Evolutionary conservation across 1,284 basidiomycete genomes (phyloP).

Genomic region (Ustilago cynodontis): DNA sequence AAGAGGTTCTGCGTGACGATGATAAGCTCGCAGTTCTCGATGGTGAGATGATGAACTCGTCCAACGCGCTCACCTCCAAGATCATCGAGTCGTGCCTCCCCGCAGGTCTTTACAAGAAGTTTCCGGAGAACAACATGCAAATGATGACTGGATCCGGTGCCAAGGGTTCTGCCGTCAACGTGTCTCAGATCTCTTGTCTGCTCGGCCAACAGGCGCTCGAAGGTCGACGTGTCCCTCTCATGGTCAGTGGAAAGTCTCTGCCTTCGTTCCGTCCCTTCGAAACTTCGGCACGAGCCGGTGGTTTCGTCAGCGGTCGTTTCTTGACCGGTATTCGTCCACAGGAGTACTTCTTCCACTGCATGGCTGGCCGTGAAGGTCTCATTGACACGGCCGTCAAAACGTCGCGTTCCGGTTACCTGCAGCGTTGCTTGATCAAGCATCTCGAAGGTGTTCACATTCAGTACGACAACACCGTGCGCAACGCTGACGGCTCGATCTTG

Average conservation of each 20-base stretch:
- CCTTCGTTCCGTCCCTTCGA: constrained; percentile 98
- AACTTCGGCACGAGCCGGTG: constrained; percentile 95
- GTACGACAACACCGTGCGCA: constrained; percentile 98
- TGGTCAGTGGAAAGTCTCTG: constrained; percentile 98
- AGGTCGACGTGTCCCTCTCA: constrained; percentile 96
- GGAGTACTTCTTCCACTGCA: constrained; percentile 99
- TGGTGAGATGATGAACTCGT: constrained; percentile 77
- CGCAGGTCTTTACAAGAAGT: constrained; percentile 78
- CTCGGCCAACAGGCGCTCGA: constrained; percentile 98
- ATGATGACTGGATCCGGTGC: constrained; percentile 98
- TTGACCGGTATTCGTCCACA: constrained; percentile 98
- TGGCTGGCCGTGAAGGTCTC: constrained; percentile 98
- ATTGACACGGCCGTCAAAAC: constrained; percentile 99
- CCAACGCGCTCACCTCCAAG: constrained; percentile 85
- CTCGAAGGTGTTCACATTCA: constrained; percentile 95
- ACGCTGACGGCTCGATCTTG: constrained; percentile 90
- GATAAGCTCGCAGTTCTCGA: constrained; percentile 98
- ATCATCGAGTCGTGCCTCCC: constrained; percentile 81
- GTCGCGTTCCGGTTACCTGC: constrained; percentile 96
- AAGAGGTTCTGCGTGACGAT: constrained; percentile 96
- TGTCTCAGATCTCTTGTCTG: constrained; percentile 95
- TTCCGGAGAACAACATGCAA: constrained; percentile 99
- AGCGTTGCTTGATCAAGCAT: constrained; percentile 98
- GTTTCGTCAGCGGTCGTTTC: constrained; percentile 99
- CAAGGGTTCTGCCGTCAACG: constrained; percentile 97